phyloP scores from a whole-genome alignment of 805 yeast species.

The Ogataea thermomethanolica region DNA sequence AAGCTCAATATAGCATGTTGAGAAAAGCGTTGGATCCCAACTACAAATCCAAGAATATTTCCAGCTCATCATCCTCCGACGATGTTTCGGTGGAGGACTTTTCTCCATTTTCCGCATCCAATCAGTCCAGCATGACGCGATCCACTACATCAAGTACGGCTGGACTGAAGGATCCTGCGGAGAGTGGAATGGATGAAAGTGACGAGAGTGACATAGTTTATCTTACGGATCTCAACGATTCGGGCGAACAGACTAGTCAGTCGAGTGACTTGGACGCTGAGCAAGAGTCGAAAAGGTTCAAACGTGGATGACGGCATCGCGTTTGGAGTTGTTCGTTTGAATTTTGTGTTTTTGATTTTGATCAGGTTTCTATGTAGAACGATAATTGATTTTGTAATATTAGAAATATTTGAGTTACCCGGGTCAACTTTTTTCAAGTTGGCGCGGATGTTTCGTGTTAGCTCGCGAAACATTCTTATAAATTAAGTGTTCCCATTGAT shows the following conservation, averaged over 20 bases:
- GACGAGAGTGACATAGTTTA: conserved; percentile 15
- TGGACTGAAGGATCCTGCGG: conserved; percentile 1
- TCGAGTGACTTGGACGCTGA: conserved; percentile 2
- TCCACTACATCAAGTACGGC: conserved; percentile 9
- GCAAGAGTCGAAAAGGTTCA: conserved; percentile 4
- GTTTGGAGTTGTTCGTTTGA: background rate
- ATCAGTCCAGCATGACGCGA: conserved; percentile 1
- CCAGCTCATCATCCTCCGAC: conserved; percentile 15
- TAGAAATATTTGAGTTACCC: conserved; percentile 5
- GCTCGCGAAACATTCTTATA: conserved; percentile 8
- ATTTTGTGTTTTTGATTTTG: background rate
- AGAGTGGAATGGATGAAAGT: conserved; percentile 5
- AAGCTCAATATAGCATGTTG: conserved; percentile 28
- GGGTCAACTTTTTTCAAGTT: conserved; percentile 4
- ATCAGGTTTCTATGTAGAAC: background rate
- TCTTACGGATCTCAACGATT: conserved; percentile 8
- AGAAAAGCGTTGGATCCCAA: conserved; percentile 18
- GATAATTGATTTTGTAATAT: background rate
- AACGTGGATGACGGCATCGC: background rate
- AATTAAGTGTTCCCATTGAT: conserved; percentile 11
- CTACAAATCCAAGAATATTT: conserved; percentile 2
- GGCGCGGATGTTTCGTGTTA: conserved; percentile 11
- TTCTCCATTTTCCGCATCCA: conserved; percentile 9
- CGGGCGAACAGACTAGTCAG: background rate
- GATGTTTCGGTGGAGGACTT: conserved; percentile 14